Percentiles rank a stretch among this genome's conserved stretches.
Conservation (phyloP, 1,139 yeast species). For the Williopsis jadinii region DNA sequence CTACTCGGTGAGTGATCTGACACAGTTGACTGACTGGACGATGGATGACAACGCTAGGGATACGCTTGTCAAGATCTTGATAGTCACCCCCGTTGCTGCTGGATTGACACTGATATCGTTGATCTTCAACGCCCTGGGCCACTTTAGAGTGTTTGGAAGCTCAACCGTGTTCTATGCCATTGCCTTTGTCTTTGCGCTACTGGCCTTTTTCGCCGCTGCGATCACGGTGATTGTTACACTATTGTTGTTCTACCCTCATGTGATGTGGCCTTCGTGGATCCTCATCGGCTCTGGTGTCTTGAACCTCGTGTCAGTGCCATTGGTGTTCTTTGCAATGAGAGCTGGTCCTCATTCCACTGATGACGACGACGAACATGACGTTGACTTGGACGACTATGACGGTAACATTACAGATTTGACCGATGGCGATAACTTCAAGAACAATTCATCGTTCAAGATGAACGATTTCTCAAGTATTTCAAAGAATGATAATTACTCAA, state of each 20-base stretch:
- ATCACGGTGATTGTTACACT: conserved; percentile 46
- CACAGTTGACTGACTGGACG: conserved; percentile 35
- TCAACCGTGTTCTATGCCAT: conserved; percentile 25
- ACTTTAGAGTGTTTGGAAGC: conserved; percentile 36
- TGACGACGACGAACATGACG: conserved; percentile 25
- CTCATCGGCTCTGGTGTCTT: conserved; percentile 59
- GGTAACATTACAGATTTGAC: conserved; percentile 30
- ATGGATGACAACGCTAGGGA: conserved; percentile 52
- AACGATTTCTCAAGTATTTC: conserved; percentile 6
- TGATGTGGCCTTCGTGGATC: conserved; percentile 65
- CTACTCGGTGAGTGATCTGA: conserved; percentile 15
- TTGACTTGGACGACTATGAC: conserved; percentile 13
- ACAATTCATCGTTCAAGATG: conserved; percentile 7
- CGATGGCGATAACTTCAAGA: conserved; percentile 23
- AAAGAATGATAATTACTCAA: conserved; percentile 5
- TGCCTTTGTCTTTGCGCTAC: conserved; percentile 29
- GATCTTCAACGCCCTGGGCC: conserved; percentile 36
- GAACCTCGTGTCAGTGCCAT: conserved; percentile 40
- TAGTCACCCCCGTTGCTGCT: conserved; percentile 77
- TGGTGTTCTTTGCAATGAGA: conserved; percentile 28
- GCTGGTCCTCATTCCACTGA: conserved; percentile 22
- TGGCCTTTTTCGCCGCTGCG: conserved; percentile 47
- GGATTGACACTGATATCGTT: conserved; percentile 50
- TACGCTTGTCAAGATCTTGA: conserved; percentile 60
- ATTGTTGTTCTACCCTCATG: conserved; percentile 54